Percentiles rank a stretch among this genome's conserved stretches.
Evolutionary conservation across 177 flowering plant genomes (phyloP).

Genomic region (Vitis hybrid): DNA sequence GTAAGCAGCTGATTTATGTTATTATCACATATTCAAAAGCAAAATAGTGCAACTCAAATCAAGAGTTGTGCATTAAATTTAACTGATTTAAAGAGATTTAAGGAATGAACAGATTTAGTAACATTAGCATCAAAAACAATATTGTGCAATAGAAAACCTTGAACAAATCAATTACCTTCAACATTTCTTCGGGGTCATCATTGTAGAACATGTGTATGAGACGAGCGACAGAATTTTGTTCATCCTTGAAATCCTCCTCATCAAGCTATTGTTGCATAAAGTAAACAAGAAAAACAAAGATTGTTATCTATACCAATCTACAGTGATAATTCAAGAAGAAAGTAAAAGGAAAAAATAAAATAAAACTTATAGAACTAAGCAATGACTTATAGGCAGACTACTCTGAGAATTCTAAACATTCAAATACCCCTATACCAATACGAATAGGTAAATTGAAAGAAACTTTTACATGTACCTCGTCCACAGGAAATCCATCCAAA

Average conservation of each 20-base stretch:
- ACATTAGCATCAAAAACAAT: too few relatives aligned
- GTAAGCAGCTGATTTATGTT: too few relatives aligned
- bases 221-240: conserved; percentile 95
- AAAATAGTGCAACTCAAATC: too few relatives aligned
- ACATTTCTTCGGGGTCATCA: conserved; percentile 94
- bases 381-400: too few relatives aligned
- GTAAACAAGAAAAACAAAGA: background rate
- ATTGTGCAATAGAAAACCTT: background rate
- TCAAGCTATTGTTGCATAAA: conserved; percentile 52
- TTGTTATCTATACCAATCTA: too few relatives aligned
- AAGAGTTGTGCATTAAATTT: too few relatives aligned
- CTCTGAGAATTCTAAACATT: background rate
- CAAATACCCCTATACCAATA: background rate
- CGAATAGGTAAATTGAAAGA: too few relatives aligned
- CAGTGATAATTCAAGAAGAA: background rate
- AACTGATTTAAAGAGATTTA: too few relatives aligned
- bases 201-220: conserved; percentile 85
- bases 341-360: background rate
- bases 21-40: too few relatives aligned
- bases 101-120: too few relatives aligned
- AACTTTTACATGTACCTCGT: conserved; percentile 53
- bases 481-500: conserved; percentile 59
- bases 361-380: background rate
- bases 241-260: conserved; percentile 98
- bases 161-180: conserved; percentile 57